Evolutionary conservation across 2,329 filamentous ascomycete genomes (phyloP).

Genomic region (Fusarium sp.): DNA sequence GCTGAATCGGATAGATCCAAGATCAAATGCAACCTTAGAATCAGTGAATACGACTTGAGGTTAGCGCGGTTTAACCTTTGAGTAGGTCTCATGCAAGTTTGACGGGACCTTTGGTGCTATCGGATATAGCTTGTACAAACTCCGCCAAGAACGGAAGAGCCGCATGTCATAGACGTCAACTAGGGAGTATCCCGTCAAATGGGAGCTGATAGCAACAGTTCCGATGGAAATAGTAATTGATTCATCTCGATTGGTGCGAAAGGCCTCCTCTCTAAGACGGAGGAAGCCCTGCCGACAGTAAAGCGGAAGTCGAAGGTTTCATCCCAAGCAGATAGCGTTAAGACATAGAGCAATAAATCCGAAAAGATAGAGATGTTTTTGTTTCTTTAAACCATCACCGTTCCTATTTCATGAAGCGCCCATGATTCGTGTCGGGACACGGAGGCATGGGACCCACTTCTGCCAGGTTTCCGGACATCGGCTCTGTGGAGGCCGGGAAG

Average conservation of each 20-base stretch:
- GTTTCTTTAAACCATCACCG: accelerated
- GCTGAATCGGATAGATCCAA: neutral
- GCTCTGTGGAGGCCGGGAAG: neutral
- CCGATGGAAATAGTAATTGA: neutral
- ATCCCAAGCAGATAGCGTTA: no score
- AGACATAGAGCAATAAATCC: accelerated
- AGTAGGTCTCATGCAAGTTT: neutral
- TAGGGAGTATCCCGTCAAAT: accelerated
- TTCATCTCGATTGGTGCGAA: neutral
- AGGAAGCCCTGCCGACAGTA: neutral
- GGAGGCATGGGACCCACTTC: neutral
- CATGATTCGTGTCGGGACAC: no score
- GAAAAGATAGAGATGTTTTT: accelerated
- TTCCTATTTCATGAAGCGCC: neutral
- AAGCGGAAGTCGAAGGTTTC: neutral
- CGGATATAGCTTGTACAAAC: slow-evolving; percentile 20
- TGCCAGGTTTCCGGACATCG: neutral
- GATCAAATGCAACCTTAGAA: neutral
- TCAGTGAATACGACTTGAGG: neutral
- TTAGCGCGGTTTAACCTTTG: neutral
- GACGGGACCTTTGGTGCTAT: neutral
- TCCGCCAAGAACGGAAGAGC: neutral
- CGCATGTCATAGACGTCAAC: neutral
- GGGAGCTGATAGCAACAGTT: no score
- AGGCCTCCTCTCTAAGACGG: neutral